Conservation (phyloP, 495 filamentous ascomycete species). For the Penicillium turbatum region DNA sequence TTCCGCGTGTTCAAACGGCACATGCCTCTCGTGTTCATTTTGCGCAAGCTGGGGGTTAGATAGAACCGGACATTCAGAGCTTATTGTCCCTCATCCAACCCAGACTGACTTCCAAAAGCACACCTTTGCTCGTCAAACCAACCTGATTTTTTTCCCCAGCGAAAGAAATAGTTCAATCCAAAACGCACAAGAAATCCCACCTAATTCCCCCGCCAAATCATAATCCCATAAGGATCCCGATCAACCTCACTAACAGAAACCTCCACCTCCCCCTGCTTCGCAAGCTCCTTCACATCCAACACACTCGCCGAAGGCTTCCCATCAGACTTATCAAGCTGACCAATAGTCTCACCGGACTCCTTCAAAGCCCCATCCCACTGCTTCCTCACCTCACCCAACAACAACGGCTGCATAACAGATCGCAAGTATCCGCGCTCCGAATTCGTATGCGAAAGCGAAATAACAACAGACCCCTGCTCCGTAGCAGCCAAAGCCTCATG, state of each 20-base stretch:
- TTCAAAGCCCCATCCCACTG: constrained; percentile 48
- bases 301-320: constrained; percentile 22
- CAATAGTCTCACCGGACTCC: constrained; percentile 30
- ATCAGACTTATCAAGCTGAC: constrained; percentile 25
- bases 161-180: too few relatives aligned
- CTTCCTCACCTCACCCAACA: constrained; percentile 52
- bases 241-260: constrained; percentile 76
- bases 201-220: constrained; percentile 46
- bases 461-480: constrained; percentile 80
- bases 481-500: constrained; percentile 83
- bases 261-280: constrained; percentile 48
- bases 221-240: constrained; percentile 71
- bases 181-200: neutral
- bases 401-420: constrained; percentile 60
- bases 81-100: too few relatives aligned
- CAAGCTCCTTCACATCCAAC: constrained; percentile 33
- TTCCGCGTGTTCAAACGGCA: neutral
- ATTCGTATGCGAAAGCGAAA: constrained; percentile 87
- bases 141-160: too few relatives aligned
- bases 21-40: too few relatives aligned
- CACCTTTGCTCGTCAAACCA: too few relatives aligned
- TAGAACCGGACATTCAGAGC: too few relatives aligned
- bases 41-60: too few relatives aligned
- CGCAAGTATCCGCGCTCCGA: constrained; percentile 78
- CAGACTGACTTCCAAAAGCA: too few relatives aligned